Conservation (phyloP, 768 basidiomycete genomes). For the Agaricus subrufescens region DNA sequence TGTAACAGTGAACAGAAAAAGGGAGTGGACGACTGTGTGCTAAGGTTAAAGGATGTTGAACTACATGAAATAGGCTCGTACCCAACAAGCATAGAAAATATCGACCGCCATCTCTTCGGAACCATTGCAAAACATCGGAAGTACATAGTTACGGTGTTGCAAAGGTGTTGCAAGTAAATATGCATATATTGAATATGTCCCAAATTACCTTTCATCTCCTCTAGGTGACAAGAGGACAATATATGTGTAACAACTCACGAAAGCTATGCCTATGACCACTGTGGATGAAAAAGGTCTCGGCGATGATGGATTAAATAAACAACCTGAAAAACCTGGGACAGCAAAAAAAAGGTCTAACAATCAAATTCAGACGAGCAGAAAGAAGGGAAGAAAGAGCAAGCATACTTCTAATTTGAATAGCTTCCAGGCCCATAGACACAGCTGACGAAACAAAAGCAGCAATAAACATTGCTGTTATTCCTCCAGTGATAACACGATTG, state of each 20-base stretch:
- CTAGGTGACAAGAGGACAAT: too few relatives aligned
- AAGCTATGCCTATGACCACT: neutral
- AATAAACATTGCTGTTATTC: neutral
- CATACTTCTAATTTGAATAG: neutral
- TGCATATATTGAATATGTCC: neutral
- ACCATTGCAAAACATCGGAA: neutral
- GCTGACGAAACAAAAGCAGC: neutral
- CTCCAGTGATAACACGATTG: neutral
- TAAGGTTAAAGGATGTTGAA: neutral
- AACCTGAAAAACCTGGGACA: neutral
- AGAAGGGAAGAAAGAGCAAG: neutral
- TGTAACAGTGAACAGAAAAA: neutral
- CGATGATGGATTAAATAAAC: neutral
- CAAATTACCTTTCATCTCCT: neutral
- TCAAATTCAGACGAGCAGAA: neutral
- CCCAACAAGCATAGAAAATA: constrained; percentile 1
- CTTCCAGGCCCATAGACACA: neutral
- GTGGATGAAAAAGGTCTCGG: neutral
- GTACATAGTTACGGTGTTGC: neutral
- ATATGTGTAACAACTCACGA: neutral
- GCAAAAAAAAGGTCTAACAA: neutral
- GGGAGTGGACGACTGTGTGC: neutral
- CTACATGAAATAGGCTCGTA: neutral
- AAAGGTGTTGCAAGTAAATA: neutral
- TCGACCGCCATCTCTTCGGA: neutral